Evolutionary conservation across 108 stramenopile species (phyloP).

Genomic region (Conticribra weissflogii): DNA sequence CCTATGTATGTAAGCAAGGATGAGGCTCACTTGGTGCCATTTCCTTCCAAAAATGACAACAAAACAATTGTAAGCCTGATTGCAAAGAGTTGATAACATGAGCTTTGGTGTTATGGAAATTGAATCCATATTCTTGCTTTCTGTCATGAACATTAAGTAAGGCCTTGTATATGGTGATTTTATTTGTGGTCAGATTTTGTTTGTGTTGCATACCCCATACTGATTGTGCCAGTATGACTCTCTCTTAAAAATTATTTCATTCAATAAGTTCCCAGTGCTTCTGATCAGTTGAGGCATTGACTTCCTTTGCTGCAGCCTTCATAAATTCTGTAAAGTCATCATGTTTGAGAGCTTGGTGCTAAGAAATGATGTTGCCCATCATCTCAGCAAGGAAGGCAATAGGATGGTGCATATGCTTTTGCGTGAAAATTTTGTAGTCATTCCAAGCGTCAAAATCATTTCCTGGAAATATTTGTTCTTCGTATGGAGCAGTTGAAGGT

Average conservation of each 20-base stretch:
- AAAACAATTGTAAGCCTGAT: conserved; percentile 2
- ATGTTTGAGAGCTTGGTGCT: no score
- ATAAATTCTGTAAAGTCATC: no score
- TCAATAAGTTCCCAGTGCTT: conserved; percentile 24
- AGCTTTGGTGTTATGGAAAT: conserved; percentile 17
- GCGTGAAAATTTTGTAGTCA: not conserved
- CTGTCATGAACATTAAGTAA: conserved; percentile 24
- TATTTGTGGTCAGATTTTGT: conserved; percentile 21
- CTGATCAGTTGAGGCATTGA: conserved; percentile 19
- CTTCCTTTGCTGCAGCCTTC: conserved; percentile 24
- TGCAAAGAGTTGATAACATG: conserved; percentile 23
- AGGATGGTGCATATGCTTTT: conserved; percentile 18
- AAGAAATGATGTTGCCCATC: conserved; percentile 40
- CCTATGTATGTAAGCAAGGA: conserved; percentile 31
- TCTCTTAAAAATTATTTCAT: conserved; percentile 8
- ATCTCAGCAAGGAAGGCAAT: conserved; percentile 26
- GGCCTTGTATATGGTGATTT: conserved; percentile 36
- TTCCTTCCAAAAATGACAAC: not conserved
- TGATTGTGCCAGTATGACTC: conserved; percentile 6
- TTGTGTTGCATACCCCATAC: conserved; percentile 46
- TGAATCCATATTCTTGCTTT: conserved; percentile 9
- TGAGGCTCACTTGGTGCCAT: conserved; percentile 11
- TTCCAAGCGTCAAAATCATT: no score
- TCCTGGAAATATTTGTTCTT: no score
- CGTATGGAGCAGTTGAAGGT: not conserved